Percentiles rank a stretch among this genome's conserved stretches.
phyloP scores from a whole-genome alignment of 768 basidiomycete genomes.

The Naganishia vishniacii region DNA sequence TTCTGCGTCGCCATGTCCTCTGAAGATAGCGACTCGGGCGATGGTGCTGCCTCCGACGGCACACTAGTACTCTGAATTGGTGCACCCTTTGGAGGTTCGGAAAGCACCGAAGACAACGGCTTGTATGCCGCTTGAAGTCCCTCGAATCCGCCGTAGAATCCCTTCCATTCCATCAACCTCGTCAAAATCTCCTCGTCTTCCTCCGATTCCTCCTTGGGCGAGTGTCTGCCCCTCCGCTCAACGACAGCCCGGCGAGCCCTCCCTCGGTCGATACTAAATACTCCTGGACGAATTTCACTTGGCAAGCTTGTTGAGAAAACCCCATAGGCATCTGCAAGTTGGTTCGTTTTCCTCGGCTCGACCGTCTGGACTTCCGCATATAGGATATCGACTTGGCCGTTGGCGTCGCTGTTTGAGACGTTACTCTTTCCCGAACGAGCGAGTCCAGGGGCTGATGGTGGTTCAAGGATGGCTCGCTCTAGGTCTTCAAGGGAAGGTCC shows the following conservation, averaged over 20 bases:
- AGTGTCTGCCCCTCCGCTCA: background rate
- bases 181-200: slow-evolving; percentile 34
- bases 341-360: background rate
- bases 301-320: slow-evolving; percentile 19
- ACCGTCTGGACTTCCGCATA: background rate
- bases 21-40: background rate
- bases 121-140: slow-evolving; percentile 24
- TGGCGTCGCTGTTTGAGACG: no score
- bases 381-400: background rate
- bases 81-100: background rate
- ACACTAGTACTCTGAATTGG: background rate
- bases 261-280: background rate
- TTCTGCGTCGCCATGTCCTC: background rate
- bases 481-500: slow-evolving; percentile 32
- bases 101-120: background rate
- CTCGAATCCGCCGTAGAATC: slow-evolving; percentile 41
- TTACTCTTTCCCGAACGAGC: background rate
- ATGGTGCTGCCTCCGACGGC: background rate
- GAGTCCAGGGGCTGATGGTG: background rate
- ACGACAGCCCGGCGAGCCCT: background rate
- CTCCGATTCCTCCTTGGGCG: slow-evolving; percentile 23
- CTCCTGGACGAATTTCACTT: slow-evolving; percentile 1
- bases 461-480: slow-evolving; percentile 21
- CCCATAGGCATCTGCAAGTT: background rate
- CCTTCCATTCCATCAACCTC: slow-evolving; percentile 30